These are phyloP conservation scores for Castanopsis chinensis DNA, from an alignment of 306 rosid species.

Conservation along the genomic window DNA sequence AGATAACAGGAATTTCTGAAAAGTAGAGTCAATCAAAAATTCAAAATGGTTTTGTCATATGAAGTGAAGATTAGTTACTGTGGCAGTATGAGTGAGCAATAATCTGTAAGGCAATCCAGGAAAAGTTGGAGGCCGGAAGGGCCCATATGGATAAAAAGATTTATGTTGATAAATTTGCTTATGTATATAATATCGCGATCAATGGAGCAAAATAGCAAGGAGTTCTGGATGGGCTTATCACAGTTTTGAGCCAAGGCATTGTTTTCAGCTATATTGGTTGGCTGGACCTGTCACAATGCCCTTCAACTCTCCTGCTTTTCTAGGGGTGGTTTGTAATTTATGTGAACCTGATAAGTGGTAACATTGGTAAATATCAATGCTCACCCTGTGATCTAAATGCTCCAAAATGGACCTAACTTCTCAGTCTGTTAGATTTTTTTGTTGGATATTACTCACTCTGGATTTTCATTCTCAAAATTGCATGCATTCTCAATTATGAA, in stretches of 20 bases:
- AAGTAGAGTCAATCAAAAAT: too few relatives aligned
- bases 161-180: not conserved
- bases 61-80: too few relatives aligned
- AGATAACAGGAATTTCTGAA: too few relatives aligned
- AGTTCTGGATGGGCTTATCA: not conserved
- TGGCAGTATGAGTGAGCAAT: too few relatives aligned
- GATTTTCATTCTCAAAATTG: not conserved
- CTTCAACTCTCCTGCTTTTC: not conserved
- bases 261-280: not conserved
- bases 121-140: not conserved
- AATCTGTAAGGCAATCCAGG: too few relatives aligned
- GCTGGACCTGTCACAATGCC: not conserved
- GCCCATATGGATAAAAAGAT: not conserved
- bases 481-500: not conserved
- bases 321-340: not conserved
- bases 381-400: too few relatives aligned
- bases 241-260: not conserved
- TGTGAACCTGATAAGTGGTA: too few relatives aligned
- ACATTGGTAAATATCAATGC: too few relatives aligned
- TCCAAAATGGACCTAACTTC: too few relatives aligned
- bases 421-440: too few relatives aligned
- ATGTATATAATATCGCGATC: not conserved
- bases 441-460: too few relatives aligned
- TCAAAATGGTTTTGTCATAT: too few relatives aligned
- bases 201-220: not conserved